phyloP scores from a whole-genome alignment of 2,329 filamentous ascomycete genomes.

The Stemphylium lycopersici region DNA sequence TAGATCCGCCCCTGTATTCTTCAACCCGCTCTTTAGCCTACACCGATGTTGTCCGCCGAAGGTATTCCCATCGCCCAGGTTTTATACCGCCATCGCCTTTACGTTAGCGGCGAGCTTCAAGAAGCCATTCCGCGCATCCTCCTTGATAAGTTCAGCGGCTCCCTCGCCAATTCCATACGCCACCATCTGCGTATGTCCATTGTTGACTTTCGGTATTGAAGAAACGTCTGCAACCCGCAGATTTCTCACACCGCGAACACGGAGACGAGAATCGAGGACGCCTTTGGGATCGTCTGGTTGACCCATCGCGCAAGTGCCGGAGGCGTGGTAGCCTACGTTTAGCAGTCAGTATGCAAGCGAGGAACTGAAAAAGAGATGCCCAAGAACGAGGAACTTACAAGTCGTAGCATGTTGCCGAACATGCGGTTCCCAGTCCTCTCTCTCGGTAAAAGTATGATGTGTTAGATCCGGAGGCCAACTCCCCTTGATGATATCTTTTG shows the following conservation, averaged over 20 bases:
- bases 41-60: too few species aligned
- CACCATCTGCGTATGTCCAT: constrained; percentile 47
- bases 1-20: too few species aligned
- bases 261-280: constrained; percentile 46
- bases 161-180: constrained; percentile 43
- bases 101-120: constrained; percentile 10
- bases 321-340: constrained; percentile 55
- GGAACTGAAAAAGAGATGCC: neutral
- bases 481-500: constrained; percentile 64
- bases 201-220: constrained; percentile 36
- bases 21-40: too few species aligned
- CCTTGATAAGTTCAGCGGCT: constrained; percentile 41
- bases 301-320: constrained; percentile 65
- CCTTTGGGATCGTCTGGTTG: constrained; percentile 37
- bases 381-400: constrained; percentile 50
- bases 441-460: constrained; percentile 60
- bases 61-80: too few species aligned
- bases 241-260: constrained; percentile 31
- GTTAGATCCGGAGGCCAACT: constrained; percentile 61
- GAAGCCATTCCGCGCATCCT: constrained; percentile 20
- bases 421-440: constrained; percentile 65
- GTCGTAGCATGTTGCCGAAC: constrained; percentile 66
- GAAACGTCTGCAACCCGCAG: constrained; percentile 39
- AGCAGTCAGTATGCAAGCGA: neutral
- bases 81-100: too few species aligned